Evolutionary conservation across 2,329 filamentous ascomycete genomes (phyloP), one percentile per base, ranked within the genome.

Genomic region (Paramyrothecium roridum): DNA sequence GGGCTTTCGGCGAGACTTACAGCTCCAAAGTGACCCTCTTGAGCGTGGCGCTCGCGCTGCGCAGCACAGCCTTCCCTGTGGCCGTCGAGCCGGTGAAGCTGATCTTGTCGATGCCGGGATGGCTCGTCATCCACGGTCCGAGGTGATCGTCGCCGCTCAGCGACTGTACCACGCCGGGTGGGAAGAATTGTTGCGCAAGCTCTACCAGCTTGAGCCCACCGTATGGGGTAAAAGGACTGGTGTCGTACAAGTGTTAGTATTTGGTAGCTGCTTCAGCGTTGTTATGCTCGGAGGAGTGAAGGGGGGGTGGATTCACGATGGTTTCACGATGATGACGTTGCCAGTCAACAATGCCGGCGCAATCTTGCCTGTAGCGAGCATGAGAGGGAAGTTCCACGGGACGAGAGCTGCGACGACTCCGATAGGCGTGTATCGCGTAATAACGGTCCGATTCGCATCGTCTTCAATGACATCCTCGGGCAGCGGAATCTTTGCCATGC

Each of bases 21-120:
- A 86, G 76, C 67, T 87, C 85, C 16, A 87, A 76, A 1, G 81
- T 85, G 20, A 84, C 76, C 45, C 83, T 74, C 75, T 86, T 87
- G 23, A 88, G 69, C 0, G 82, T 84, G 65, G 78, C 76, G 22
- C 80, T 73, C 52, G 76, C 78, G n/a, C 75, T 78, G 54, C 76
- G 77, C 76, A 85, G 80, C 53, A 88, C 80, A 66, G 78, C 79
- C 73, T 86, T 86, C 11, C 85, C 85, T 0, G 82, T 86, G 0
- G 75, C 73, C 8, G 76, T 82, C 12, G 81, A 85, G 3, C 85
- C 84, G 0, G 85, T 88, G 69, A 88, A 88, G 60, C 75, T 78
- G 65, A 88, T 80, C 74, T 86, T 88, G 55, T 80, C 76, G 54
- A 87, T 78, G 20, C 76, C 80, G 0, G 82, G 81, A 62, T 88